Evolutionary conservation across 495 filamentous ascomycete species (phyloP).

Genomic region (Penicillium cosmopolitanum): DNA sequence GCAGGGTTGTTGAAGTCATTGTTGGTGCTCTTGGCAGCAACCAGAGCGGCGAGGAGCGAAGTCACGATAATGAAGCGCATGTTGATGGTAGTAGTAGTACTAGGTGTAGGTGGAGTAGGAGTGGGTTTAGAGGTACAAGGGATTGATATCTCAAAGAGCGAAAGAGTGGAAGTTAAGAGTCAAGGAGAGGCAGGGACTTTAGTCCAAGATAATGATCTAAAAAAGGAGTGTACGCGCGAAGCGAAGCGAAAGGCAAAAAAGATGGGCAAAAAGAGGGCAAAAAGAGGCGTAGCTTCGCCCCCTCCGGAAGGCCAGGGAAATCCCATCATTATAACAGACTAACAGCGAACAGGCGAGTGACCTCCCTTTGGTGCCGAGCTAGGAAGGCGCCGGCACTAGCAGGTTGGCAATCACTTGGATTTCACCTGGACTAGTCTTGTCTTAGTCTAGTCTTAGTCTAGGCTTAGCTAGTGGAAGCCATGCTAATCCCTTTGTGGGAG

Average conservation of each 20-base stretch:
- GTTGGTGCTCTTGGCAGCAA: constrained; percentile 32
- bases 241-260: background rate
- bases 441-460: no score
- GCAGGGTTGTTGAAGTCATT: constrained; percentile 61
- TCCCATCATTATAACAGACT: constrained; percentile 2
- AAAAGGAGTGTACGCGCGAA: constrained; percentile 2
- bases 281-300: constrained; percentile 9
- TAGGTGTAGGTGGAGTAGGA: no score
- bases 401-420: no score
- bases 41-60: constrained; percentile 45
- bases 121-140: constrained; percentile 2
- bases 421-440: no score
- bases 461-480: no score
- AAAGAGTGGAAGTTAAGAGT: background rate
- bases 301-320: background rate
- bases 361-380: no score
- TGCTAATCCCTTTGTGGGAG: no score
- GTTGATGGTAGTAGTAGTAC: constrained; percentile 20
- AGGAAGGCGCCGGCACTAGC: constrained; percentile 1
- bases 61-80: constrained; percentile 50
- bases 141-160: background rate
- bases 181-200: constrained; percentile 6
- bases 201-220: background rate
- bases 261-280: constrained; percentile 10
- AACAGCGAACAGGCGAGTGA: background rate